Evolutionary conservation across 768 basidiomycete species (phyloP), one percentile per base, ranked within the genome.

Genomic region (Podaxis sp.): DNA sequence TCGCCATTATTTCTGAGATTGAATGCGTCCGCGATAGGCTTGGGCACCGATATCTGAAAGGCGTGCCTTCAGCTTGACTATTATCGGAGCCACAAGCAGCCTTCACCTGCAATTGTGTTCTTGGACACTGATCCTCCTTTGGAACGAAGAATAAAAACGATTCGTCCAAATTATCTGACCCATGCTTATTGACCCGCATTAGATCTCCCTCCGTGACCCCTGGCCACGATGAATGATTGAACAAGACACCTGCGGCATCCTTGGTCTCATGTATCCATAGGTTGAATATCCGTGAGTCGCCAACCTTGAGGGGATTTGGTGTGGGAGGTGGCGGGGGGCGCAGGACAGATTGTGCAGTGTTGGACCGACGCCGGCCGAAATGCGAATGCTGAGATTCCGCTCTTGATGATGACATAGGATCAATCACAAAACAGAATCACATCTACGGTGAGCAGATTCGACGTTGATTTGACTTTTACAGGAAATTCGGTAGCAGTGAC

Each of bases 121-220:
- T 87, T 5, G 78, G 61, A 57, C 74, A 77, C 13, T 77, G 76
- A 61, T 91, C 90, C 53, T 91, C 86, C 64, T 77, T 83, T 18
- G 83, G 82, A 10, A 88, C 87, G 10, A 81, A 78, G 69, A 93
- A 91, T 37, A 93, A 74, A 57, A 80, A 89, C 66, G 66, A 82
- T 69, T 68, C 67, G 16, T 72, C 69, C 18, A 67, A 64, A 21
- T 76, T 74, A 5, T 78, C 78, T 25, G 79, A 69, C 51, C 74
- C 75, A 55, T 74, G 73, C 50, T 74, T 73, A 56, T 67, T 72
- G 13, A 92, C 82, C 57, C 82, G 79, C 44, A 93, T 67, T 68
- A 91, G 73, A 66, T 93, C 91, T 6, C 90, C 92, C 65, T 89
- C 88, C 48, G 78, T 75, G 35, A 91, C 87, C 2, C 92, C 92